Base-by-base conservation (phyloP, 2,329 filamentous ascomycete genomes). In the Diaporthe sp. region DNA sequence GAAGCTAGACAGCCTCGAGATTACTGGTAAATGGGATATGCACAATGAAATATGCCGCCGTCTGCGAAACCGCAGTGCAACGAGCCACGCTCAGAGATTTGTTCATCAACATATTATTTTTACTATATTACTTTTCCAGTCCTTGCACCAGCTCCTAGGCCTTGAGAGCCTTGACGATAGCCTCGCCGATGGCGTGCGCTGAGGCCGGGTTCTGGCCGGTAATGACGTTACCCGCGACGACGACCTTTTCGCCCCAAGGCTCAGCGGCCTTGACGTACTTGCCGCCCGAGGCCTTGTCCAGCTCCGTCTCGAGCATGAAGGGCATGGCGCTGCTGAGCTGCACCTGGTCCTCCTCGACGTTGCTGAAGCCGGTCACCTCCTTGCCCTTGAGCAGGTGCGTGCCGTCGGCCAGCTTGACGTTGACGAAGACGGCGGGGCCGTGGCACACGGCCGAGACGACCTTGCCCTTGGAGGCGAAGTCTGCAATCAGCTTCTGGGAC, bases 401-500 rank as follows among this genome's bases (percentile, higher is more conserved):
- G 47, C 90, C 91, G 76, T 88, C 85, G 7, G 84, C 78, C 28
- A 87, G 80, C 79, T 87, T 89, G 49, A 90, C 92, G 78, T 92
- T 88, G 67, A 88, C 86, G 22, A 94, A 85, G 17, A 89, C 93
- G 4, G 89, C 90, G 3, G 92, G 91, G 8, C 92, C 93, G 83
- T 94, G 93, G 86, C 93, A 94, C 61, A 94, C 92, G 4, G 92
- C 91, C 0, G 90, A 85, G 20, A 94, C 88, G 73, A 91, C 86
- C 86, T 94, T 94, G 77, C 88, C 89, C 4, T 88, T 86, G 53
- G 85, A 84, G 80, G 87, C 89, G 82, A 94, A 94, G 82, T 93
- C 91, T 76, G 86, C 84, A 80, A 92, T 90, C 49, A 94, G 84
- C 77, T 88, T 84, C 78, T 91, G 89, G 37, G 89, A 92, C n/a